phyloP scores from a whole-genome alignment of 2,329 filamentous ascomycete species.

The Nectriaceae sp. region DNA sequence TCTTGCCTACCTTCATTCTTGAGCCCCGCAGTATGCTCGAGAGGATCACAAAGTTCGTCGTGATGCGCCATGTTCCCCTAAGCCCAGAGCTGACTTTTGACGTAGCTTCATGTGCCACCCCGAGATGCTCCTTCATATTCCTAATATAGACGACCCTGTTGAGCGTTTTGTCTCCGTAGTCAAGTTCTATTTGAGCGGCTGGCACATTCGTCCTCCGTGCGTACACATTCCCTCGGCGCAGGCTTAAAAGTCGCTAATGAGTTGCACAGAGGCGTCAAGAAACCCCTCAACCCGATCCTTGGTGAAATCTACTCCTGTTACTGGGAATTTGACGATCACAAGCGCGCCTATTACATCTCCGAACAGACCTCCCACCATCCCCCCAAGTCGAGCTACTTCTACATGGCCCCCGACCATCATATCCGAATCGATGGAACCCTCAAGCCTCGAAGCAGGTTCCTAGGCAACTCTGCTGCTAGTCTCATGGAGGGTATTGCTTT shows the following conservation, averaged over 20 bases:
- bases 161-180: slow-evolving; percentile 92
- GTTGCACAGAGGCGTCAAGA: slow-evolving; percentile 82
- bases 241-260: slow-evolving; percentile 23
- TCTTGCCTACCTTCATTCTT: slow-evolving; percentile 95
- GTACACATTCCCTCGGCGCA: slow-evolving; percentile 35
- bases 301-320: slow-evolving; percentile 95
- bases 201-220: slow-evolving; percentile 97
- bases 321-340: slow-evolving; percentile 87
- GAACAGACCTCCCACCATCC: slow-evolving; percentile 98
- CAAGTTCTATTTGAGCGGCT: slow-evolving; percentile 97
- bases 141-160: slow-evolving; percentile 83
- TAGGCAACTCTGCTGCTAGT: slow-evolving; percentile 96
- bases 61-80: slow-evolving; percentile 3
- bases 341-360: slow-evolving; percentile 90
- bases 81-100: slow-evolving; percentile 11
- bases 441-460: slow-evolving; percentile 91
- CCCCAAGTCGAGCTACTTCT: slow-evolving; percentile 98
- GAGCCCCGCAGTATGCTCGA: slow-evolving; percentile 98
- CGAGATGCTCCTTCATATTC: slow-evolving; percentile 88
- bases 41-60: slow-evolving; percentile 89
- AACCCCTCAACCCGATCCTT: slow-evolving; percentile 93
- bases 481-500: slow-evolving; percentile 97
- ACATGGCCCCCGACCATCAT: slow-evolving; percentile 90
- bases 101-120: slow-evolving; percentile 98
- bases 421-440: slow-evolving; percentile 95